Conservation (phyloP, 257 asterid species). For the Lithospermum erythrorhizon region DNA sequence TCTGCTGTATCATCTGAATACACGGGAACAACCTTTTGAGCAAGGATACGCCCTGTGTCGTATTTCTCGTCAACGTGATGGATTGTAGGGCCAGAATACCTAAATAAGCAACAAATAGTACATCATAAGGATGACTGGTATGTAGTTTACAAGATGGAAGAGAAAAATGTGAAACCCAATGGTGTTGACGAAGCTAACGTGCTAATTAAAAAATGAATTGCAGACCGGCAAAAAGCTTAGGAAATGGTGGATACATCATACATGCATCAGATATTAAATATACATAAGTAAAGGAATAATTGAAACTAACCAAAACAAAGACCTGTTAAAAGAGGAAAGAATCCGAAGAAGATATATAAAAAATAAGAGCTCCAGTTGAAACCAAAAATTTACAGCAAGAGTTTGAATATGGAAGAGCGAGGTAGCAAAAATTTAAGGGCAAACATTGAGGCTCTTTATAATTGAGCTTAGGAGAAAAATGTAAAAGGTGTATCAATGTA, state of each 20-base stretch:
- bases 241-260: too few species aligned
- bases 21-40: conserved; percentile 71
- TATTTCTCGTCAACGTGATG: conserved; percentile 72
- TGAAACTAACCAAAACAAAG: too few species aligned
- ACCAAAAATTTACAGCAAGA: too few species aligned
- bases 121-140: not conserved
- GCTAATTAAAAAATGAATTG: not conserved
- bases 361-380: too few species aligned
- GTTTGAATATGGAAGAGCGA: not conserved
- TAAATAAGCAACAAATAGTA: conserved; percentile 8
- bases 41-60: conserved; percentile 80
- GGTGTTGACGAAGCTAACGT: not conserved
- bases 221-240: not conserved
- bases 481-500: conserved; percentile 7
- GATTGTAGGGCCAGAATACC: conserved; percentile 73
- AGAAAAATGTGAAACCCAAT: not conserved
- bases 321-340: too few species aligned
- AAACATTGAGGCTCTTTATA: not conserved
- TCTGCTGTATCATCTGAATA: conserved; percentile 66
- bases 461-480: not conserved
- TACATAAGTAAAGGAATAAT: too few species aligned
- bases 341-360: too few species aligned
- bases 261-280: too few species aligned
- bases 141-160: not conserved
- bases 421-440: not conserved